Conservation (phyloP, 148 eudicot genomes). For the Vaccinium darrowii region DNA sequence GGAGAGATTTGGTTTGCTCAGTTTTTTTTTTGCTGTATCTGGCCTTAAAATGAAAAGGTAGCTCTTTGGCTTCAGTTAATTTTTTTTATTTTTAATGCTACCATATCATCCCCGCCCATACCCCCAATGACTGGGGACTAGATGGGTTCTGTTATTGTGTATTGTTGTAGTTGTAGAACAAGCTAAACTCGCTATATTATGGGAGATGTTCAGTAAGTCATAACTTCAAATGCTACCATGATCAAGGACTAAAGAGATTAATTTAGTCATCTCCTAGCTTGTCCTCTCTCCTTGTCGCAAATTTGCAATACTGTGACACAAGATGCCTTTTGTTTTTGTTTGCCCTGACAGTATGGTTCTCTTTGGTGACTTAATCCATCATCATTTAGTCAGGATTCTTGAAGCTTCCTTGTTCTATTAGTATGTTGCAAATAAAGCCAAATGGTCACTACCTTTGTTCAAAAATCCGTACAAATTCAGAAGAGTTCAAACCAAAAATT, state of each 20-base stretch:
- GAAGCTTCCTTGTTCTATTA: not conserved
- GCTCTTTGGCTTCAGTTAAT: not conserved
- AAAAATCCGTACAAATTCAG: not conserved
- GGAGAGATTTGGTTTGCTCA: not conserved
- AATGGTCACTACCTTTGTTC: not conserved
- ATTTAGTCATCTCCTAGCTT: not conserved
- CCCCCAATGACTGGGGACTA: too few relatives aligned
- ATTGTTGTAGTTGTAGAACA: not conserved
- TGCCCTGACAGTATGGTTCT: not conserved
- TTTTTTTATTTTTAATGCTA: not conserved
- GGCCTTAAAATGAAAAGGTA: conserved; percentile 2
- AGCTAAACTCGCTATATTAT: not conserved
- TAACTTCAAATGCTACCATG: not conserved
- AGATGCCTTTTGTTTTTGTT: not conserved
- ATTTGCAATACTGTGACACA: not conserved
- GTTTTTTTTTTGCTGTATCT: not conserved
- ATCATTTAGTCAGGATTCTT: not conserved
- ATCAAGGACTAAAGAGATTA: not conserved
- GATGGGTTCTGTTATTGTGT: too few relatives aligned
- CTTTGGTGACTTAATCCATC: not conserved
- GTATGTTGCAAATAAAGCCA: not conserved
- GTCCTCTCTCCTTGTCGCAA: not conserved
- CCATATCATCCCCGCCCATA: not conserved
- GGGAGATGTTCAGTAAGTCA: not conserved
- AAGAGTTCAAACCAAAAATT: not conserved